A percentile compares a stretch with the other conserved stretches of the same genome.
Conservation (phyloP, 768 basidiomycete species). For the Daedaleopsis sinensis region DNA sequence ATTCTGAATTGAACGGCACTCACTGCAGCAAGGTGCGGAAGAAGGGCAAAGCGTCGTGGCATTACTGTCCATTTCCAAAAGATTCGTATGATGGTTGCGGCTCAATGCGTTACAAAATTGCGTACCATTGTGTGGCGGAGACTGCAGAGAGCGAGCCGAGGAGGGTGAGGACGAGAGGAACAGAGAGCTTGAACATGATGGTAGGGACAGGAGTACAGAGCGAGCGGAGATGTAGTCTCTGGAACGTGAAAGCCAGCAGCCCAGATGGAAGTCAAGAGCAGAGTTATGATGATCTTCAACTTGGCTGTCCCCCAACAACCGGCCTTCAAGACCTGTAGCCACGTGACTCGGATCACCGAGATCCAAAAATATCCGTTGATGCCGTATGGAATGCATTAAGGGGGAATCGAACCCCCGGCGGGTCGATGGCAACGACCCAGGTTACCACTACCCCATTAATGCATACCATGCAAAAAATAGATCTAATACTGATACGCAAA, state of each 20-base stretch:
- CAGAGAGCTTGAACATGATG: conserved; percentile 18
- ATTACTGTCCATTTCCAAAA: conserved; percentile 34
- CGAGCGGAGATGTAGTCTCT: conserved; percentile 5
- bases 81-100: neutral
- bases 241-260: conserved; percentile 18
- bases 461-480: conserved; percentile 16
- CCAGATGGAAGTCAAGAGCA: conserved; percentile 16
- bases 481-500: no score
- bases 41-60: conserved; percentile 39
- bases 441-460: conserved; percentile 42
- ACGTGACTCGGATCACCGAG: no score
- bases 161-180: conserved; percentile 10
- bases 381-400: conserved; percentile 87
- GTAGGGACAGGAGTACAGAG: conserved; percentile 13
- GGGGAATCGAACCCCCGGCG: conserved; percentile 89
- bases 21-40: conserved; percentile 48
- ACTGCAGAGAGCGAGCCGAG: conserved; percentile 14
- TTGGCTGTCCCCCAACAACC: no score
- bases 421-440: conserved; percentile 56
- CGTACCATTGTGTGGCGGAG: conserved; percentile 21
- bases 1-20: conserved; percentile 18
- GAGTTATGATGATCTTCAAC: no score
- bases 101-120: neutral
- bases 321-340: neutral
- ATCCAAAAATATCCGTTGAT: neutral